phyloP scores from a whole-genome alignment of 2,329 filamentous ascomycete genomes.

The Hysterium pulicare region DNA sequence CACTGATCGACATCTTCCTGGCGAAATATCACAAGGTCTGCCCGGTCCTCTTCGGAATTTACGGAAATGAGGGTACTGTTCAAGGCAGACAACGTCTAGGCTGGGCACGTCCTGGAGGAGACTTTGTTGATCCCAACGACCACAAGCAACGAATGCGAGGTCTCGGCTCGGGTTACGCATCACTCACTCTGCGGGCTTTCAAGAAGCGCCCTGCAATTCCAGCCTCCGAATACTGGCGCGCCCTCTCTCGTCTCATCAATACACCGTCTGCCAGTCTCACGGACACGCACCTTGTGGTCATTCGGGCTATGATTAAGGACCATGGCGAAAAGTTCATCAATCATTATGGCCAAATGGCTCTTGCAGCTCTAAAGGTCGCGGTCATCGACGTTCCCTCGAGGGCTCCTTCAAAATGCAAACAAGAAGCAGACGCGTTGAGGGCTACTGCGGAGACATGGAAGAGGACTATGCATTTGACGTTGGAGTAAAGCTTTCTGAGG shows the following conservation, averaged over 20 bases:
- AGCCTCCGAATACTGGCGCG: slow-evolving; percentile 78
- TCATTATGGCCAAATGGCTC: slow-evolving; percentile 75
- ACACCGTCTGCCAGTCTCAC: slow-evolving; percentile 56
- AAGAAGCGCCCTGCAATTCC: slow-evolving; percentile 66
- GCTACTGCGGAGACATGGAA: slow-evolving; percentile 32
- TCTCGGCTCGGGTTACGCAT: slow-evolving; percentile 77
- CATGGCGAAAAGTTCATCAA: slow-evolving; percentile 72
- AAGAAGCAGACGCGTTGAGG: slow-evolving; percentile 26
- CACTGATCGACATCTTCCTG: slow-evolving; percentile 78
- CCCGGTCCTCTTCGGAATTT: slow-evolving; percentile 81
- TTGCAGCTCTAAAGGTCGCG: slow-evolving; percentile 67
- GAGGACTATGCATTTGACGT: slow-evolving; percentile 7
- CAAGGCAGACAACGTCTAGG: slow-evolving; percentile 30
- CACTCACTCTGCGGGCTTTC: slow-evolving; percentile 71
- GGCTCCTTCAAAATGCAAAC: slow-evolving; percentile 17
- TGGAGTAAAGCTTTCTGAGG: background rate
- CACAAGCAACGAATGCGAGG: slow-evolving; percentile 83
- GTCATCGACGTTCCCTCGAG: slow-evolving; percentile 67
- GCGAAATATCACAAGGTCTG: slow-evolving; percentile 79
- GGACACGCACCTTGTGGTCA: slow-evolving; percentile 46
- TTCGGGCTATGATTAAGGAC: slow-evolving; percentile 56
- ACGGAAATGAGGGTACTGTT: slow-evolving; percentile 68
- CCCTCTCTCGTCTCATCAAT: slow-evolving; percentile 72
- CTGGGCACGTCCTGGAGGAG: slow-evolving; percentile 27
- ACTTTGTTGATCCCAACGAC: slow-evolving; percentile 64